Evolutionary conservation across 2,329 filamentous ascomycete species (phyloP), one percentile per base, ranked within the genome.

Genomic region (Colletotrichum sp.): DNA sequence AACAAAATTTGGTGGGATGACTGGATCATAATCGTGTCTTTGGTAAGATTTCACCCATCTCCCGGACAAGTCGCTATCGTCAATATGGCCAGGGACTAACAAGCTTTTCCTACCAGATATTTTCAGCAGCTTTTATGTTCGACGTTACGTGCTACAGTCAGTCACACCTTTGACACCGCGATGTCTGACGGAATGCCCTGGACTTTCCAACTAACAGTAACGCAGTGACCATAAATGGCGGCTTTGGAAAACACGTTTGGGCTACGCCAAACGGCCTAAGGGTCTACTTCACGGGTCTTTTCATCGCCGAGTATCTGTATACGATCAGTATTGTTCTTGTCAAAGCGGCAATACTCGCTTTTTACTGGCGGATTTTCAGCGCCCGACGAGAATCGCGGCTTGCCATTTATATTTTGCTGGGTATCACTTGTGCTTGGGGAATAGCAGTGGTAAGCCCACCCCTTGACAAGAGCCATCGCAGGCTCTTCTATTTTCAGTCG

Each of bases 331-430:
- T 81, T 21, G 30, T 71, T 3, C 75, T 71, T 3, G 79, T 80
- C 52, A 81, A 81, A 21, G 76, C 73, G 69, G 80, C 80, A 21
- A 81, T 79, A 24, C 75, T 81, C 13, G 71, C 77, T 12, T 79
- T 81, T 24, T 81, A 81, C 67, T 81, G 80, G 80, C 77, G 80
- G 7, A 76, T 77, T 5, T 80, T 81, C 70, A 75, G 72, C 12
- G 44, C 80, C 13, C 78, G 75, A 24, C 34, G 36, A 6, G 80
- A 78, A 8, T 79, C 80, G n/a, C 76, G 74, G 26, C 30, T 75
- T 26, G 71, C 76, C 2, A 81, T 81, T 5, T 79, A 70, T 55
- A 28, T 72, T 4, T 59, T 81, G 8, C 68, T 71, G 6, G 68
- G 68, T 2, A 69, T 80, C 3, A 75, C 79, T 3, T 13, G 66